Conservation (phyloP, 73 alveolate genomes). For the Paraurostyla sp. region DNA sequence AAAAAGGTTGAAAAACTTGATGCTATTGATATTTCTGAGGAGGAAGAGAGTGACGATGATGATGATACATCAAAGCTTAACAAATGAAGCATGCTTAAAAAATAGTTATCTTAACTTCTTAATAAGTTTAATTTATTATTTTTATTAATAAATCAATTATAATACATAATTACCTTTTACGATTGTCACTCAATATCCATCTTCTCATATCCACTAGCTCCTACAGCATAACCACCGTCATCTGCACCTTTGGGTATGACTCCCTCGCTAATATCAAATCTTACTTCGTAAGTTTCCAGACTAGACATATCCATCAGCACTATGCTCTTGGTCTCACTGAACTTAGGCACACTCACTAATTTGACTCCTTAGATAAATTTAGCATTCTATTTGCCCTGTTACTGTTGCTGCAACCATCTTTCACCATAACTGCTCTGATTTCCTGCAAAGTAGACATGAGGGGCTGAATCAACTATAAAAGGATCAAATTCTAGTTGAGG, state of each 20-base stretch:
- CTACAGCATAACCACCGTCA: neutral
- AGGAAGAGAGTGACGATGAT: no score
- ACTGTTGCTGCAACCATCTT: neutral
- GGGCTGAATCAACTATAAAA: conserved; percentile 60
- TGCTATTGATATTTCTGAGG: no score
- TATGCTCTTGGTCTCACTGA: conserved; percentile 1
- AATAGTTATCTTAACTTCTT: no score
- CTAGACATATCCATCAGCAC: conserved; percentile 41
- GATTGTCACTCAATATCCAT: neutral
- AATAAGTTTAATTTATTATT: no score
- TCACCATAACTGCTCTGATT: conserved; percentile 53
- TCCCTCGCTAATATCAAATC: conserved; percentile 27
- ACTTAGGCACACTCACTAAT: conserved; percentile 41
- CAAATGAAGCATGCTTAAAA: no score
- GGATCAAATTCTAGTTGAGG: conserved; percentile 73
- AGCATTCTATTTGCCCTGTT: neutral
- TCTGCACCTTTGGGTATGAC: conserved; percentile 18
- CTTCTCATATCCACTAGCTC: neutral
- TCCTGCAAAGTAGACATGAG: conserved; percentile 69
- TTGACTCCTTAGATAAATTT: conserved; percentile 15
- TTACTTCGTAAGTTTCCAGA: conserved; percentile 27
- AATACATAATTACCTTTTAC: no score
- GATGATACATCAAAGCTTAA: no score
- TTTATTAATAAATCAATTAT: no score
- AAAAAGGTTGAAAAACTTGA: neutral